Evolutionary conservation across 495 filamentous ascomycete species (phyloP).

Genomic region (Talaromyces wortmannii): DNA sequence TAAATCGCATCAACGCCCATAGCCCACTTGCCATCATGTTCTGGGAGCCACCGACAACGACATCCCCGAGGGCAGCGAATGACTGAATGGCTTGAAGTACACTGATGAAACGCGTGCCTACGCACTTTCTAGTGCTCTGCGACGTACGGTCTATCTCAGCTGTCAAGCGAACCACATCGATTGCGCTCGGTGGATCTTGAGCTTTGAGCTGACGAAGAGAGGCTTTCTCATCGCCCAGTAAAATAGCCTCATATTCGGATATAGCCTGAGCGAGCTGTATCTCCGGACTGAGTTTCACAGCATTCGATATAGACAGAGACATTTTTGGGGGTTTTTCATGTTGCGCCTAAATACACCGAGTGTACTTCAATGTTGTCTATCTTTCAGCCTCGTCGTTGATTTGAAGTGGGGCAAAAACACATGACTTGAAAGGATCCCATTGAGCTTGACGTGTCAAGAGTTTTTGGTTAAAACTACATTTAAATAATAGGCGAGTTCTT

Average conservation of each 20-base stretch:
- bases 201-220: conserved; percentile 16
- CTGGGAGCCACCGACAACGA: conserved; percentile 34
- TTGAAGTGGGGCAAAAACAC: too few species aligned
- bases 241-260: conserved; percentile 29
- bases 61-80: conserved; percentile 33
- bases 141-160: conserved; percentile 26
- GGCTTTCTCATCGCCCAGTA: conserved; percentile 28
- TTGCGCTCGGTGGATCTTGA: conserved; percentile 10
- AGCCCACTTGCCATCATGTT: conserved; percentile 38
- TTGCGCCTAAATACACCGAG: background rate
- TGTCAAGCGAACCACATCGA: conserved; percentile 36
- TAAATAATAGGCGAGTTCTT: too few species aligned
- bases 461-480: too few species aligned
- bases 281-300: conserved; percentile 23
- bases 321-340: background rate
- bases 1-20: conserved; percentile 34
- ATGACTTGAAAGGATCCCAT: too few species aligned
- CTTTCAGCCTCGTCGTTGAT: too few species aligned
- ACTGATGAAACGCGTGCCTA: conserved; percentile 32
- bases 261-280: conserved; percentile 31
- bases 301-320: background rate
- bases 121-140: conserved; percentile 16
- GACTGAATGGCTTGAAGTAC: conserved; percentile 34
- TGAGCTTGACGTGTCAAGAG: too few species aligned
- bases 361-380: background rate